phyloP scores from a whole-genome alignment of 2,329 filamentous ascomycete genomes.

The Cladosporium colombiae region DNA sequence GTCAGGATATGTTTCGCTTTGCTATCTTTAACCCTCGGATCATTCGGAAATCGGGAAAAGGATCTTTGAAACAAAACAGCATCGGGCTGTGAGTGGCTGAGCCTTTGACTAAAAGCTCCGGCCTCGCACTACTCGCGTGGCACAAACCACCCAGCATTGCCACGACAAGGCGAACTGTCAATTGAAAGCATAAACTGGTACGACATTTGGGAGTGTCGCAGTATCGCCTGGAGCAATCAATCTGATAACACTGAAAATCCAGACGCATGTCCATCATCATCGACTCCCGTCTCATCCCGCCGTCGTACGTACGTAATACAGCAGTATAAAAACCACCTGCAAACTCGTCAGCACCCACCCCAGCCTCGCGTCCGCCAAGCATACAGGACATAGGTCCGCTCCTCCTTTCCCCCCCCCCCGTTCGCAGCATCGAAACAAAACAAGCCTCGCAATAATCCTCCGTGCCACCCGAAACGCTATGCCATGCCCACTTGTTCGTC shows the following conservation, averaged over 20 bases:
- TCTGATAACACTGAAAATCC: background rate
- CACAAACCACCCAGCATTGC: background rate
- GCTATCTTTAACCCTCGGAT: constrained; percentile 2
- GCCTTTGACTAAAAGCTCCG: background rate
- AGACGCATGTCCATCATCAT: background rate
- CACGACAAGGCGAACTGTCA: background rate
- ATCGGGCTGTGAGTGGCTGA: constrained; percentile 1
- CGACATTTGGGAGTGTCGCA: background rate
- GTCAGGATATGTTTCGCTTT: background rate
- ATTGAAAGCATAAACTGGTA: background rate
- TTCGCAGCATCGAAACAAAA: background rate
- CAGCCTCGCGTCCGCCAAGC: constrained; percentile 7
- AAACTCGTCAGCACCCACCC: constrained; percentile 4
- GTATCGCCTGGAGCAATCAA: background rate
- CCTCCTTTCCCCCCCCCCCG: background rate
- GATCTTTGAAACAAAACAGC: background rate
- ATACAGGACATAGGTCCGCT: background rate
- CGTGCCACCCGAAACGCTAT: background rate
- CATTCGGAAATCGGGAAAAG: background rate
- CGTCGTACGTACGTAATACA: background rate
- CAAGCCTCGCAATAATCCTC: background rate
- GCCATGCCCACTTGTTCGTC: background rate
- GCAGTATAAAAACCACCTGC: background rate
- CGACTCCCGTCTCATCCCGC: background rate
- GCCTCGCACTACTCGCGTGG: background rate